These are phyloP conservation scores for Cryphonectria nitschkei DNA, from an alignment of 2,329 filamentous ascomycete genomes.

Conservation along the genomic window DNA sequence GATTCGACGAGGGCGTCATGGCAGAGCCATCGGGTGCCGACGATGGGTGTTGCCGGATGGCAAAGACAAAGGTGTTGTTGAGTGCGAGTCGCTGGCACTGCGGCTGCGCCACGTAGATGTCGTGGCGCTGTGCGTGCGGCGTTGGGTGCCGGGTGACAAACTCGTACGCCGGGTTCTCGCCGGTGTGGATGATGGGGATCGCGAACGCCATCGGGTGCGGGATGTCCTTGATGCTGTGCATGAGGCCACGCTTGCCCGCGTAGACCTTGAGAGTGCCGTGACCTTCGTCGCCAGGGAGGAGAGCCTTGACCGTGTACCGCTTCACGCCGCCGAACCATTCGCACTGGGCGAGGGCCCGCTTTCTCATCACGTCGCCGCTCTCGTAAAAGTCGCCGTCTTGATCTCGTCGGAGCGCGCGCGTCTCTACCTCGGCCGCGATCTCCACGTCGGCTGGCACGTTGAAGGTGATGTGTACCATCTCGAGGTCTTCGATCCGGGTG, in stretches of 20 bases:
- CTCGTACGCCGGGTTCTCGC: slow-evolving; percentile 91
- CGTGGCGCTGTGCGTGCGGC: slow-evolving; percentile 94
- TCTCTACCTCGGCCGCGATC: slow-evolving; percentile 89
- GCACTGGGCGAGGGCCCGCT: slow-evolving; percentile 85
- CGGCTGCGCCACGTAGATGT: slow-evolving; percentile 95
- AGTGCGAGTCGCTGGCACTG: slow-evolving; percentile 86
- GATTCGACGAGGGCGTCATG: slow-evolving; percentile 52
- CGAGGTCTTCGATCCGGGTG: slow-evolving; percentile 83
- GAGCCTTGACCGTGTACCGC: slow-evolving; percentile 88
- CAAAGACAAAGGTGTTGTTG: slow-evolving; percentile 98
- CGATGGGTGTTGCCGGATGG: slow-evolving; percentile 85
- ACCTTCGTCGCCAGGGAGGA: slow-evolving; percentile 90
- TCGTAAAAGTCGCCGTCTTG: slow-evolving; percentile 92
- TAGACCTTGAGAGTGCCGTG: slow-evolving; percentile 88
- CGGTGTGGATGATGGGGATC: slow-evolving; percentile 86
- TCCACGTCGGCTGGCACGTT: slow-evolving; percentile 89
- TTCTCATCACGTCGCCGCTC: slow-evolving; percentile 82
- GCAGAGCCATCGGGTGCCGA: slow-evolving; percentile 47
- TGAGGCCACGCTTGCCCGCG: slow-evolving; percentile 89
- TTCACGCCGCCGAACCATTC: slow-evolving; percentile 90
- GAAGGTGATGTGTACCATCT: slow-evolving; percentile 89
- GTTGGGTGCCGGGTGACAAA: slow-evolving; percentile 94
- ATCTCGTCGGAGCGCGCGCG: slow-evolving; percentile 78
- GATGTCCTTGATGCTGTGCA: slow-evolving; percentile 97
- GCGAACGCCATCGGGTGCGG: slow-evolving; percentile 89